Base-by-base conservation (phyloP, 176 grass and related monocot genomes). In the Aegilops bicornis region DNA sequence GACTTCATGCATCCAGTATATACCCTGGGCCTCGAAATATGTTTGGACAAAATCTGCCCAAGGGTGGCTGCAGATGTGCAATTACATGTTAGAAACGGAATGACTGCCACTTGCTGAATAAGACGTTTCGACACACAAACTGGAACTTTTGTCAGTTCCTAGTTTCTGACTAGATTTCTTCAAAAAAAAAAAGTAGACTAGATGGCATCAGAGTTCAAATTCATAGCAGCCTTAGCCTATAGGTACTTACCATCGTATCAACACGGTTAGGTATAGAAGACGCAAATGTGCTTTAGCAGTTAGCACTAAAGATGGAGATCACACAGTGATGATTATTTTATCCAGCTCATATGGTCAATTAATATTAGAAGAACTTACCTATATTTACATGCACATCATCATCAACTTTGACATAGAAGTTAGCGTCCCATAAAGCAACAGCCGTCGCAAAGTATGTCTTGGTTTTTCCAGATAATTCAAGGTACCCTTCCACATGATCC, bases 1-100 rank as follows among this genome's bases (percentile, higher is more conserved):
- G 93, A 95, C 50, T 98, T 98, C 95, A 98, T 98, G 91, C 95
- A 98, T 73, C 95, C 95, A 85, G 93, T 98, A 69, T 98, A 98
- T 77, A 98, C 85, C 56, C 95, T 88, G 66, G 89, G 87, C 81
- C 87, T 98, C 31, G 63, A 77, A 81, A 95, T 61, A 72, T 95
- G 89, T 76, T 91, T 95, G 17, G 90, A 88, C 83, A 97, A 89
- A 79, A 92, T 93, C 50, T 89, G 84, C 48, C 95, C 95, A 66
- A 97, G 90, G 80, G 92, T 94, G 13, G 90, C 95, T 97, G 92
- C 74, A 91, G n/a, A 56, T 20, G 10, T 76, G 79, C 30, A 78
- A 35, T 77, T 29, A 31, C 39, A 80, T 50, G 79, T 89, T 62
- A 89, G 30, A 17, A 60, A 77, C 7, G 14, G 0, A 59, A 65